Conservation (phyloP, 768 basidiomycete genomes). For the Suillus subalutaceus region DNA sequence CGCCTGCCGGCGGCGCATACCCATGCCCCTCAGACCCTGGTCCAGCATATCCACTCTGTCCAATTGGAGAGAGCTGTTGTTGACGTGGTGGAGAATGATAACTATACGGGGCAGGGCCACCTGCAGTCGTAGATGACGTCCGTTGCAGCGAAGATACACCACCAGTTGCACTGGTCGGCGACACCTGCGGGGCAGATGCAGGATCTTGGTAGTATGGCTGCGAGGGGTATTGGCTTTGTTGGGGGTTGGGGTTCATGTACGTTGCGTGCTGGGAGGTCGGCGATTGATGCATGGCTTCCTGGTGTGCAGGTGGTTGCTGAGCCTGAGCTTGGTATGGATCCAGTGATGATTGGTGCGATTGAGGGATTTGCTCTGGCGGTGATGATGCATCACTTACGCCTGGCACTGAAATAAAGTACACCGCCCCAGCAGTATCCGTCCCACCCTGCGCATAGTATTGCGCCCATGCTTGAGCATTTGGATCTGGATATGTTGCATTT, state of each 20-base stretch:
- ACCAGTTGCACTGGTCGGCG: background rate
- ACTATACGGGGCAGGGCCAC: slow-evolving; percentile 18
- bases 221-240: slow-evolving; percentile 22
- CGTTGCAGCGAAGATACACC: background rate
- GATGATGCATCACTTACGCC: slow-evolving; percentile 57
- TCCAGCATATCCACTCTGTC: slow-evolving; percentile 8
- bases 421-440: slow-evolving; percentile 68
- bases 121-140: background rate
- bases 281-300: slow-evolving; percentile 19
- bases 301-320: slow-evolving; percentile 19
- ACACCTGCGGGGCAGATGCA: slow-evolving; percentile 4
- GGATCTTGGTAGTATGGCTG: slow-evolving; percentile 24
- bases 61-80: slow-evolving; percentile 12
- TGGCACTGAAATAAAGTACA: slow-evolving; percentile 81
- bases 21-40: slow-evolving; percentile 21
- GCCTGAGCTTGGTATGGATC: slow-evolving; percentile 19
- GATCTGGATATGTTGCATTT: slow-evolving; percentile 67
- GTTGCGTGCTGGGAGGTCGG: slow-evolving; percentile 15
- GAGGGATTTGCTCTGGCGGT: slow-evolving; percentile 18
- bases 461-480: slow-evolving; percentile 86
- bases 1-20: slow-evolving; percentile 15
- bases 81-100: slow-evolving; percentile 24
- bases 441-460: slow-evolving; percentile 85
- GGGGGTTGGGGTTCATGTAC: slow-evolving; percentile 15
- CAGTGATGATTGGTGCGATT: slow-evolving; percentile 11